Base-by-base conservation (phyloP, 2,329 filamentous ascomycete species). In the Aureobasidium sp. region DNA sequence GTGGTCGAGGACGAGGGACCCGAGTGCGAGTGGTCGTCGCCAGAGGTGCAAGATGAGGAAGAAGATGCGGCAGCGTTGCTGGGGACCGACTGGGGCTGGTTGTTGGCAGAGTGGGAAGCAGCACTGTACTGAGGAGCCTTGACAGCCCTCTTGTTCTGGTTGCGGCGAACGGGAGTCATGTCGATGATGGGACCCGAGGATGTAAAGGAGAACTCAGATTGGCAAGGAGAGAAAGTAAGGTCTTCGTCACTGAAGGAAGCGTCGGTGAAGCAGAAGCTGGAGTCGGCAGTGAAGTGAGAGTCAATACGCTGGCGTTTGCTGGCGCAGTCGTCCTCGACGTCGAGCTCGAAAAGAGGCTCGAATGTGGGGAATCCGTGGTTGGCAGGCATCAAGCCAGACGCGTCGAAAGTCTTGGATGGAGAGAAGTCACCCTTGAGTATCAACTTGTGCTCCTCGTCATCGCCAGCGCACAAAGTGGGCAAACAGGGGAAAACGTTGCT, bases 321-420 rank as follows among this genome's bases (percentile, higher is more conserved):
- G 62, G 81, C 80, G 63, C 83, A 83, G 72, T 95, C 91, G 72
- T 94, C 90, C 81, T 95, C 90, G 70, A 96, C 92, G 0, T 96
- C 92, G 62, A 96, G 82, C 69, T 96, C 91, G 29, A 92, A 94
- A 67, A 95, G 85, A 66, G 91, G 89, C 74, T 95, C 90, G 68
- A 96, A 95, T 9, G 82, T 79, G 30, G 89, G 87, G 34, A 94
- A 81, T 77, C 82, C 75, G 65, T 81, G 78, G 67, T 79, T 77
- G 62, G 77, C 74, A 42, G 55, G 44, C 59, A 61, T 55, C 66
- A 82, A 78, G 67, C 79, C 75, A 61, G 70, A 68, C 53, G 70
- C 71, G 47, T 73, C 70, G 34, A 61, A 49, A 7, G 49, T 55
- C 57, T 63, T 63, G 41, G 63, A 41, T 50, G 70, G 70, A 7